phyloP scores from a whole-genome alignment of 2,329 filamentous ascomycete genomes.

The Canariomyces notabilis region DNA sequence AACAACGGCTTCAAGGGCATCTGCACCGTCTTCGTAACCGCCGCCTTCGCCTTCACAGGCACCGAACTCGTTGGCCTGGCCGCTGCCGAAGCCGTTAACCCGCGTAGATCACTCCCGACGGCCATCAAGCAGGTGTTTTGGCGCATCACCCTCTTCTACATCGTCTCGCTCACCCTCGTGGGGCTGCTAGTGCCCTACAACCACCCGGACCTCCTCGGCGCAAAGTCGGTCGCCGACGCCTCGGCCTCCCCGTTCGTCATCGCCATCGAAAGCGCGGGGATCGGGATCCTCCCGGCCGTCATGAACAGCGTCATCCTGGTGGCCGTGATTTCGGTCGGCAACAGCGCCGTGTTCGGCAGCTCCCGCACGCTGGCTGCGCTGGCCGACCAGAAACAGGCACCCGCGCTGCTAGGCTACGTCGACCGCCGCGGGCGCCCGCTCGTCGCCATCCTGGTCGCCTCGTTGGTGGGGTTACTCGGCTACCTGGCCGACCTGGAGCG shows the following conservation, averaged over 20 bases:
- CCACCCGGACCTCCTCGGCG: slow-evolving; percentile 58
- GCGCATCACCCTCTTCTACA: slow-evolving; percentile 87
- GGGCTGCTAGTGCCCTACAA: slow-evolving; percentile 76
- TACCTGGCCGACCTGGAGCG: slow-evolving; percentile 66
- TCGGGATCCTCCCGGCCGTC: slow-evolving; percentile 73
- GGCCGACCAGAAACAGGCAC: slow-evolving; percentile 81
- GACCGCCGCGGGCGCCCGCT: slow-evolving; percentile 78
- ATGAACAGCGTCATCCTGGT: slow-evolving; percentile 96
- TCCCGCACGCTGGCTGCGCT: slow-evolving; percentile 85
- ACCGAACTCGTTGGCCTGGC: slow-evolving; percentile 73
- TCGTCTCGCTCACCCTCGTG: slow-evolving; percentile 74
- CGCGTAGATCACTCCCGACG: slow-evolving; percentile 73
- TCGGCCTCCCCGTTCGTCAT: slow-evolving; percentile 89
- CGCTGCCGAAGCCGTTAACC: slow-evolving; percentile 73
- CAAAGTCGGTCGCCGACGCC: slow-evolving; percentile 55
- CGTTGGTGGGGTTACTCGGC: slow-evolving; percentile 64
- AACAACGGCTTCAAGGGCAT: slow-evolving; percentile 80
- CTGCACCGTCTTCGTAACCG: slow-evolving; percentile 71
- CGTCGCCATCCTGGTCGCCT: slow-evolving; percentile 64
- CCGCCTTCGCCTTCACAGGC: slow-evolving; percentile 70
- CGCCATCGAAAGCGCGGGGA: slow-evolving; percentile 79
- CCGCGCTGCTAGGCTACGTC: slow-evolving; percentile 71
- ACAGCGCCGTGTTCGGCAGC: slow-evolving; percentile 86
- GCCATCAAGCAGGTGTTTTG: slow-evolving; percentile 94
- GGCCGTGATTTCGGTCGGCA: slow-evolving; percentile 84